A percentile compares a stretch with the other conserved stretches of the same genome.
Conservation (phyloP, 176 grass and related monocot species). For the Hyparrhenia diplandra region DNA sequence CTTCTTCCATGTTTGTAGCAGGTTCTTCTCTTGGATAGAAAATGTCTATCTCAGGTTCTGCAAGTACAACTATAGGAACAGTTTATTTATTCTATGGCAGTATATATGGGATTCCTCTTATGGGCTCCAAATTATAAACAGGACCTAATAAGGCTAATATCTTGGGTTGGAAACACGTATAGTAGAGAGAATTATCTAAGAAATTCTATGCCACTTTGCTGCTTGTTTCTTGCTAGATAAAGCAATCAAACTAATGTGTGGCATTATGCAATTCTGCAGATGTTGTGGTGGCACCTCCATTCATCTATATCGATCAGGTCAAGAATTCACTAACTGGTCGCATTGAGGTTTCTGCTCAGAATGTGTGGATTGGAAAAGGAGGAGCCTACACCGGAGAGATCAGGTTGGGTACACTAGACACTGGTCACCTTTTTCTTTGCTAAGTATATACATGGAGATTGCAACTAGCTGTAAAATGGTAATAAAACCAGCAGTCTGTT, state of each 20-base stretch:
- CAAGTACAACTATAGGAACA: too few species aligned
- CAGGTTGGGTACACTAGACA: constrained; percentile 37
- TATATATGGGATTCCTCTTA: background rate
- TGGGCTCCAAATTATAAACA: constrained; percentile 4
- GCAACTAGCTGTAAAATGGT: background rate
- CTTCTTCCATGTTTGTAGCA: background rate
- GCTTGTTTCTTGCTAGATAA: background rate
- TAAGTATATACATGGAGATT: background rate
- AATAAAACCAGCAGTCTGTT: background rate
- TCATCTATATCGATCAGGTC: constrained; percentile 86
- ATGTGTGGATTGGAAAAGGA: constrained; percentile 89
- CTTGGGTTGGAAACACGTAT: background rate
- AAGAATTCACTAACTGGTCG: constrained; percentile 66
- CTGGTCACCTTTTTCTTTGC: background rate
- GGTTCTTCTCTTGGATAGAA: background rate
- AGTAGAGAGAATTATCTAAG: background rate
- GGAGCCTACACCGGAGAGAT: constrained; percentile 98
- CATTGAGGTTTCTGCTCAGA: constrained; percentile 88
- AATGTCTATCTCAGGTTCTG: too few species aligned
- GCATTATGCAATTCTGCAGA: constrained; percentile 51
- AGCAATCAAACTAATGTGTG: constrained; percentile 8
- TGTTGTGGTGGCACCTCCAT: constrained; percentile 95
- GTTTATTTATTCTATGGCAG: background rate
- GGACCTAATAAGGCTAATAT: background rate
- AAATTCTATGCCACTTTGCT: background rate